Percentiles rank a stretch among this genome's conserved stretches.
phyloP scores from a whole-genome alignment of 208 protist species.

The Strigomonas culicis region DNA sequence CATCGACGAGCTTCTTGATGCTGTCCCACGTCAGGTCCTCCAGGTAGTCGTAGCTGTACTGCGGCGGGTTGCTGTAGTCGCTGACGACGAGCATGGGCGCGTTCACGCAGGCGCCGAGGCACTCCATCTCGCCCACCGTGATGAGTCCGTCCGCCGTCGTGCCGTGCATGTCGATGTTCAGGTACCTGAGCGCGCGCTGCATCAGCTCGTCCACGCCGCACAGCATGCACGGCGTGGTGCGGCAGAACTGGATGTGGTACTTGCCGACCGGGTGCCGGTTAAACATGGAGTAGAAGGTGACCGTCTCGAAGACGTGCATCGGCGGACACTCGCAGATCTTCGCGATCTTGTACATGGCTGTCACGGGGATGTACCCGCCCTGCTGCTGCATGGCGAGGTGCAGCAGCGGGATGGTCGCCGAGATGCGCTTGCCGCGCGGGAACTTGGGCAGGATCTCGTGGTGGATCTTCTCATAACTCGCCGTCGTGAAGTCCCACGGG shows the following conservation, averaged over 20 bases:
- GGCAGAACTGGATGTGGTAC: slow-evolving; percentile 93
- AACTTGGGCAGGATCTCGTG: slow-evolving; percentile 91
- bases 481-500: slow-evolving; percentile 91
- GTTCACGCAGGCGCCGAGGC: slow-evolving; percentile 92
- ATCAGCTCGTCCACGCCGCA: slow-evolving; percentile 88
- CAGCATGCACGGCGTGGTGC: slow-evolving; percentile 93
- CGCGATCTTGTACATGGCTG: slow-evolving; percentile 94
- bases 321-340: slow-evolving; percentile 90
- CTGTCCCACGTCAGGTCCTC: slow-evolving; percentile 90
- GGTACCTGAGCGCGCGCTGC: slow-evolving; percentile 68
- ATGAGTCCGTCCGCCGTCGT: slow-evolving; percentile 85
- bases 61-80: slow-evolving; percentile 89
- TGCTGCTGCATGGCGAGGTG: slow-evolving; percentile 91
- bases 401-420: slow-evolving; percentile 86
- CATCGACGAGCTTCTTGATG: slow-evolving; percentile 76
- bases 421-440: slow-evolving; percentile 70
- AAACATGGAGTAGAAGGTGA: slow-evolving; percentile 95
- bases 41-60: slow-evolving; percentile 88
- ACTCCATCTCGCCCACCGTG: slow-evolving; percentile 94
- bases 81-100: slow-evolving; percentile 92
- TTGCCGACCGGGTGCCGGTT: slow-evolving; percentile 93
- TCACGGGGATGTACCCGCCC: slow-evolving; percentile 90
- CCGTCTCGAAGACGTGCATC: slow-evolving; percentile 91
- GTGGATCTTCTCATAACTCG: slow-evolving; percentile 87
- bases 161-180: slow-evolving; percentile 83